Evolutionary conservation across 2,329 filamentous ascomycete species (phyloP), one percentile per base, ranked within the genome.

Genomic region (Talaromyces sp.): DNA sequence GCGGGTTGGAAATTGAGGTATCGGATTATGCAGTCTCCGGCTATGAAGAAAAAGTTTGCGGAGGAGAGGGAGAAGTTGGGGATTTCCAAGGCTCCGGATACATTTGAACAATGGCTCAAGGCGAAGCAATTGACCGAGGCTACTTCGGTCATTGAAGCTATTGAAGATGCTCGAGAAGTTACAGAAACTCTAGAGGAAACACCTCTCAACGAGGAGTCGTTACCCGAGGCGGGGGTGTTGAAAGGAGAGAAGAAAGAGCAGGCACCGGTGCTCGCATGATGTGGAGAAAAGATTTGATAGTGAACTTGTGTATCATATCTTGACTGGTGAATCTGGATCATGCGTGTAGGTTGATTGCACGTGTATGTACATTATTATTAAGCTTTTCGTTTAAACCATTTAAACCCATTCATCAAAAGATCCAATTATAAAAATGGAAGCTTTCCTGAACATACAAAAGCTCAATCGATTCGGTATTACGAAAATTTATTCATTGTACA

Each of bases 1-100:
- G 90, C 90, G 69, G 95, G 95, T 7, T 99, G 95, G 95, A 87
- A 89, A 71, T 81, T 99, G 73, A 84, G 95, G 69, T 97, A 93
- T 91, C 86, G 91, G 67, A 82, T 99, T 67, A 92, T 97, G 89
- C 91, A 94, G 81, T 93, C 88, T 4, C 81, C 83, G 1, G 79
- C 80, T 22, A 85, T 96, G 60, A 87, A 88, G 75, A 84, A 85
- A 69, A 82, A 85, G 69, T 91, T 93, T 73, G 84, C 84, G 48
- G 75, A 79, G 59, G 84, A 97, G 81, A 83, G 92, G 67, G 79
- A 82, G 65, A 80, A 80, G 22, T 76, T 95, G 59, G 91, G 92
- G 0, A 73, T 97, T 65, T 83, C 85, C 5, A 80, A 83, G 27
- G 79, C 81, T 63, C 77, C 73, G 50, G 13, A 45, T 13, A 71